These are phyloP conservation scores for Aristolochia californica DNA, from an alignment of 164 flowering plant genomes.

Conservation along the genomic window DNA sequence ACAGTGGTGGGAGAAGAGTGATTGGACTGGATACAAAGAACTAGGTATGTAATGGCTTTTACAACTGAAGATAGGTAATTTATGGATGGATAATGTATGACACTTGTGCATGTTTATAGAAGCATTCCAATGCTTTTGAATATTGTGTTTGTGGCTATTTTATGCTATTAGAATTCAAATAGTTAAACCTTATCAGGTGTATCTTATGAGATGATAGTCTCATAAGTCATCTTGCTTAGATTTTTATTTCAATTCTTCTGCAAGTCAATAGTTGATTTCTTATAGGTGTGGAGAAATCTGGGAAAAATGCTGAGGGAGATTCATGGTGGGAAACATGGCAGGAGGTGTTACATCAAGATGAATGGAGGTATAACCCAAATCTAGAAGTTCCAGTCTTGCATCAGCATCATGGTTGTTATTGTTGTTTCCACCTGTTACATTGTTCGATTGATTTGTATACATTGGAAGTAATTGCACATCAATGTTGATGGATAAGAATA, in stretches of 20 bases:
- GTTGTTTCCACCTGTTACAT: no score
- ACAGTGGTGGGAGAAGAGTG: slow-evolving; percentile 99
- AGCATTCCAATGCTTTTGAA: no score
- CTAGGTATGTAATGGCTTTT: slow-evolving; percentile 46
- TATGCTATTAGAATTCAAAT: no score
- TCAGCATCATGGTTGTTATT: no score
- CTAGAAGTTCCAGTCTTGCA: not conserved
- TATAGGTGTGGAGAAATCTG: slow-evolving; percentile 92
- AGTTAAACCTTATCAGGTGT: no score
- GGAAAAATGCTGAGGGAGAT: slow-evolving; percentile 92
- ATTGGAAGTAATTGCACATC: no score
- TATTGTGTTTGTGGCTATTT: no score
- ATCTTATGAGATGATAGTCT: no score
- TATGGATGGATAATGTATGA: not conserved
- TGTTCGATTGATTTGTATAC: no score
- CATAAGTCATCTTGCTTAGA: no score
- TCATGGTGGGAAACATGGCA: slow-evolving; percentile 99
- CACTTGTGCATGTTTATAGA: not conserved
- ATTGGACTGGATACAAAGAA: slow-evolving; percentile 98
- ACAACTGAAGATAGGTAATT: not conserved
- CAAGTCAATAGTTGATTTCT: slow-evolving; percentile 1
- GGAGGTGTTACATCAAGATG: slow-evolving; percentile 93
- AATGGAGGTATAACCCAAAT: slow-evolving; percentile 62
- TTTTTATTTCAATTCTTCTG: no score
- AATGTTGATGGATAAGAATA: no score